These are phyloP conservation scores for Orychophragmus violaceus DNA, from an alignment of 345 rosid genomes.

Conservation along the genomic window DNA sequence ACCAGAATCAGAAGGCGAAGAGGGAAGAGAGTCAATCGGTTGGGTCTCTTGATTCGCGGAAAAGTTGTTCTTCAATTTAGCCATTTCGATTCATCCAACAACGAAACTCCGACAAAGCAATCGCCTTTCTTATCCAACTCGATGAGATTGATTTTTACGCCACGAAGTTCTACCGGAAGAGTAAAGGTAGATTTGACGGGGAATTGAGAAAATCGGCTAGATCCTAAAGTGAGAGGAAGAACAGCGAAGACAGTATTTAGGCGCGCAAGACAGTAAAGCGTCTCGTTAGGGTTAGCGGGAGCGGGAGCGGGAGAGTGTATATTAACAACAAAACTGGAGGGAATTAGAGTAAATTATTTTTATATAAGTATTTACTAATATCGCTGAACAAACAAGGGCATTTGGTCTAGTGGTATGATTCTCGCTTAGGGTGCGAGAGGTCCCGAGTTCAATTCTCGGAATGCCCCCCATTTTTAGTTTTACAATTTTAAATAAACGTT, in stretches of 20 bases:
- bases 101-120: not conserved
- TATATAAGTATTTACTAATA: not conserved
- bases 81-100: slow-evolving; percentile 30
- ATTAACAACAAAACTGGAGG: slow-evolving; percentile 8
- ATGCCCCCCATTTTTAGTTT: not conserved
- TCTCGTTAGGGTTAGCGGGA: slow-evolving; percentile 30
- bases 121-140: not conserved
- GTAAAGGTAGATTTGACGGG: not conserved
- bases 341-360: not conserved
- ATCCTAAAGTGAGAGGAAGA: not conserved
- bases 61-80: not conserved
- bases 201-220: not conserved
- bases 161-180: not conserved
- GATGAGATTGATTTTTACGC: not conserved
- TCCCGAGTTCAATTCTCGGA: slow-evolving; percentile 56
- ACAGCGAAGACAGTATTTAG: not conserved
- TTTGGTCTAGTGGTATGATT: slow-evolving; percentile 91
- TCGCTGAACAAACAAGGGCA: slow-evolving; percentile 23
- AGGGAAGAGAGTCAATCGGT: slow-evolving; percentile 28
- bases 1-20: slow-evolving; percentile 31
- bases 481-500: not conserved
- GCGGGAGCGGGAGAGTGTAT: too few relatives aligned
- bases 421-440: slow-evolving; percentile 93
- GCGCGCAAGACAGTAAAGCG: slow-evolving; percentile 21
- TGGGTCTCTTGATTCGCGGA: slow-evolving; percentile 26